Evolutionary conservation across 805 yeast genomes (phyloP), one percentile per base, ranked within the genome.

Genomic region (Kregervanrija pseudodelftensis): DNA sequence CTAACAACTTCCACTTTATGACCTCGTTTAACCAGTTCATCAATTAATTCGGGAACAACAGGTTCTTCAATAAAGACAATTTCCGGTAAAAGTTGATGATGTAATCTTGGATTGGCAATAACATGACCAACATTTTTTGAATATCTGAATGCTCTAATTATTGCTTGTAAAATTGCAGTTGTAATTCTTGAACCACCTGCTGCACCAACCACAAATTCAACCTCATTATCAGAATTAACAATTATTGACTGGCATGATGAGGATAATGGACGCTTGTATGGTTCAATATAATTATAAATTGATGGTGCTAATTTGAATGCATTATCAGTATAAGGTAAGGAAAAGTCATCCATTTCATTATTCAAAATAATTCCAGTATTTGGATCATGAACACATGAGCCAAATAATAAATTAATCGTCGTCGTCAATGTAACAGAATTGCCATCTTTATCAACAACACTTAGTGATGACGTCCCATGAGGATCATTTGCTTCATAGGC

Each of bases 291-390:
- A 61, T 91, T 91, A 69, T 74, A 85, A 14, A 78, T 67, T 0
- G 96, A 86, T 0, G 99, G 95, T 9, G 78, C 75, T 40, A 91
- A 73, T 22, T 82, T 84, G 64, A 89, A 91, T 12, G 88, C 82
- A 62, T 91, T 91, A 13, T 75, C 69, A 8, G 72, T 66, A 12
- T 75, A 69, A 1, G 93, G 89, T 31, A 77, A 69, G 8, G 95
- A 83, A 57, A 91, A 91, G 60, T 91, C 98, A 63, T 91, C 97
- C 96, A 91, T 90, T 62, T 91, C 88, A 54, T 87, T 80, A 65
- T 91, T 91, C 56, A 91, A 65, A 9, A 91, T 73, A 8, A 91
- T 68, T 2, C 97, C 98, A 0, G 98, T 90, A 1, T 48, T 60
- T 1, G 82, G 80, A 60, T 91, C 97, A 59, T 82, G 85, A 5